Base-by-base conservation (phyloP, 163 green algal species). In the Chlamydomonas reinhardtii region DNA sequence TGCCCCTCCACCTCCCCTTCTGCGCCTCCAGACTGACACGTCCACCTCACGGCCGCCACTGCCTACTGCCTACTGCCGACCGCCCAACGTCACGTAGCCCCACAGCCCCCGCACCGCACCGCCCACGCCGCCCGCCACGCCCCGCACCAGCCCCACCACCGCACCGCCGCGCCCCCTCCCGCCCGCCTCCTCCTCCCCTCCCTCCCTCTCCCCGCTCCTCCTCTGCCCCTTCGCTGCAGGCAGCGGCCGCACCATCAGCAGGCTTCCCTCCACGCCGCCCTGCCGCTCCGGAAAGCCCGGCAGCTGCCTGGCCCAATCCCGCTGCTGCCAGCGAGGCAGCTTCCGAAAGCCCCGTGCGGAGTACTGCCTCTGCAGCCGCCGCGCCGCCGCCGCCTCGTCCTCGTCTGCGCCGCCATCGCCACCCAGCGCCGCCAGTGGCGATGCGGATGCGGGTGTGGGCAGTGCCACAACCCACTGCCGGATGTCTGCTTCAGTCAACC, bases 51-150 rank as follows among this genome's bases (percentile, higher is more conserved):
- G n/a, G n/a, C n/a, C 9, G 1, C 54, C 22, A 52, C 74, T 20
- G 12, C 6, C 17, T 35, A 56, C 27, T 22, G 20, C 9, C 16
- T 20, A 34, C 74, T 56, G 54, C 32, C 74, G 35, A 0, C 74
- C 56, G 17, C 56, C 6, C n/a, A 85, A 68, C 54, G 74, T 39
- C 79, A 85, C 52, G 32, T 85, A 85, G 31, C 52, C 66, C 32
- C 71, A 27, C 35, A 85, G 54, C 31, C 68, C 68, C 34, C 34
- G 25, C 52, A 56, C 79, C 39, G 79, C 79, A 6, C 52, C 79
- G 68, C 17, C 32, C 37, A 77, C 31, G 2, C 68, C 66, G 4
- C 64, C 65, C 77, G 16, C 27, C 29, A 76, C 31, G 8, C 39
- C 66, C 2, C 66, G n/a, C n/a, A 52, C 76, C 59, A 19, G 64